A percentile compares a stretch with the other conserved stretches of the same genome.
Conservation (phyloP, 768 basidiomycete species). For the Tephrocybe sp. region DNA sequence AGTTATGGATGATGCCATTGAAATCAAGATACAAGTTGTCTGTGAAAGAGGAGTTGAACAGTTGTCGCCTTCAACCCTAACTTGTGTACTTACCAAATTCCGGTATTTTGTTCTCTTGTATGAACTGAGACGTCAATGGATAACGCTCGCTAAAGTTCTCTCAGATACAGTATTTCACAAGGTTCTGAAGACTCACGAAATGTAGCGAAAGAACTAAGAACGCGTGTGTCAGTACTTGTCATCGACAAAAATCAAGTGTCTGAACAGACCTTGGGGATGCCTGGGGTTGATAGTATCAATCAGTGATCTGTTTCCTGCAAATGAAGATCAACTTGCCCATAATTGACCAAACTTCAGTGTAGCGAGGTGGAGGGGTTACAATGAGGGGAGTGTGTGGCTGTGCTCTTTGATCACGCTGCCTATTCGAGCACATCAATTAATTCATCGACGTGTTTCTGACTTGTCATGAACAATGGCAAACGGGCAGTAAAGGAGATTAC, state of each 20-base stretch:
- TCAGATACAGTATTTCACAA: not conserved
- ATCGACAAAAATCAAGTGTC: not conserved
- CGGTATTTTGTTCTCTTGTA: conserved; percentile 97
- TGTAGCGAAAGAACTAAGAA: conserved; percentile 90
- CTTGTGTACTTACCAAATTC: conserved; percentile 74
- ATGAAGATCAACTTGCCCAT: conserved; percentile 18
- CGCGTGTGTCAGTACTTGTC: conserved; percentile 15
- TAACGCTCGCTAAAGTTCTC: conserved; percentile 79
- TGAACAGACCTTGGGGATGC: conserved; percentile 63
- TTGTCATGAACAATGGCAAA: not conserved
- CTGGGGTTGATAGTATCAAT: conserved; percentile 24
- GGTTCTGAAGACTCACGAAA: conserved; percentile 61
- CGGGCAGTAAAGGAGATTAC: not conserved
- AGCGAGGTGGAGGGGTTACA: conserved; percentile 11
- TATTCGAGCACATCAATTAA: conserved; percentile 11
- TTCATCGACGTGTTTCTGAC: not conserved
- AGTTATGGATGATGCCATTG: conserved; percentile 91
- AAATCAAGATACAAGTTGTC: conserved; percentile 94
- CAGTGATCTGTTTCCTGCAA: not conserved
- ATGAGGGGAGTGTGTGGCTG: conserved; percentile 7
- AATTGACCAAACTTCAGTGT: conserved; percentile 2
- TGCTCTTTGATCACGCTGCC: conserved; percentile 12
- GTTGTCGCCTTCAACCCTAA: not conserved
- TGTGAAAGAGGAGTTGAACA: conserved; percentile 29
- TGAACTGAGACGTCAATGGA: conserved; percentile 95